These are phyloP conservation scores for Leptographium galeiforme DNA, from an alignment of 2,329 filamentous ascomycete genomes.

Conservation along the genomic window DNA sequence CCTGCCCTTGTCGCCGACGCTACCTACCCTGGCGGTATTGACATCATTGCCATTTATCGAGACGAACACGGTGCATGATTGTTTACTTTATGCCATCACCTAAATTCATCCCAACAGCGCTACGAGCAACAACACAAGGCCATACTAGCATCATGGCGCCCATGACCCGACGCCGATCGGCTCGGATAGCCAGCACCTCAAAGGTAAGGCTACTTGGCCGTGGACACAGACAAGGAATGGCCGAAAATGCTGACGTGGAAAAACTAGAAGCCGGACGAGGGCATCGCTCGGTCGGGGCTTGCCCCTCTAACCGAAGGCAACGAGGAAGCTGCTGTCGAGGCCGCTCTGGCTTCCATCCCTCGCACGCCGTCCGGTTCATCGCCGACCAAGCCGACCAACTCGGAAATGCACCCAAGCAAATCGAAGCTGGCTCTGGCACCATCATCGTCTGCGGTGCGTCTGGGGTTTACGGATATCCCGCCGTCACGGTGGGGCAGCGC, in stretches of 20 bases:
- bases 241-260: neutral
- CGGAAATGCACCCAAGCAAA: slow-evolving; percentile 87
- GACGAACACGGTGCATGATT: neutral
- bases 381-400: slow-evolving; percentile 54
- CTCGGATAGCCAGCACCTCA: slow-evolving; percentile 26
- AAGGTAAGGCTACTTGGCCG: slow-evolving; percentile 16
- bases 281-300: neutral
- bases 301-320: neutral
- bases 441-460: slow-evolving; percentile 64
- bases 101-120: neutral
- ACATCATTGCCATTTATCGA: neutral
- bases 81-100: neutral
- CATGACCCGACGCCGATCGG: slow-evolving; percentile 23
- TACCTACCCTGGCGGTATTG: neutral
- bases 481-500: slow-evolving; percentile 2
- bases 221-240: neutral
- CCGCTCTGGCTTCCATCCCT: slow-evolving; percentile 19
- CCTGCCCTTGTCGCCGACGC: neutral
- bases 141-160: slow-evolving; percentile 8
- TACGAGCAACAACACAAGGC: neutral
- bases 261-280: neutral
- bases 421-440: slow-evolving; percentile 63
- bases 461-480: slow-evolving; percentile 70
- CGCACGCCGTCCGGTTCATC: slow-evolving; percentile 51
- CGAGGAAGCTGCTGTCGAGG: slow-evolving; percentile 15